phyloP scores from a whole-genome alignment of 2,329 filamentous ascomycete genomes.

The Lachnellula subtilissima region DNA sequence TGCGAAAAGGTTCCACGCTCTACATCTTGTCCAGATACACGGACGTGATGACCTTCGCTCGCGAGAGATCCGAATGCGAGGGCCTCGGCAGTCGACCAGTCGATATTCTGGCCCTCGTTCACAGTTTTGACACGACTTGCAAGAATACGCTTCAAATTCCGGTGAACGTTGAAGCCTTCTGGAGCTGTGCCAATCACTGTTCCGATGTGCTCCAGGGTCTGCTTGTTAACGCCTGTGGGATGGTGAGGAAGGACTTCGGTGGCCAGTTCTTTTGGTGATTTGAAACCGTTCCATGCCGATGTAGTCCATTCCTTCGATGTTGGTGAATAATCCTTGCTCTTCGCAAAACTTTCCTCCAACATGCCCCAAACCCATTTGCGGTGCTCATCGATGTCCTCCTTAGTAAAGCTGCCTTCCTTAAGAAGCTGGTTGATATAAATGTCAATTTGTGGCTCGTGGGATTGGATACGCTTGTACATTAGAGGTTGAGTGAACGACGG shows the following conservation, averaged over 20 bases:
- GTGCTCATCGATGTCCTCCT: conserved; percentile 97
- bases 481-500: conserved; percentile 98
- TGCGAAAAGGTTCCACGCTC: conserved; percentile 99
- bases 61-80: conserved; percentile 90
- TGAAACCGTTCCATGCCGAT: conserved; percentile 98
- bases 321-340: conserved; percentile 95
- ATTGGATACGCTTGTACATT: conserved; percentile 97
- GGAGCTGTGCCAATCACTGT: conserved; percentile 73
- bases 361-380: conserved; percentile 99
- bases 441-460: conserved; percentile 79
- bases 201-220: conserved; percentile 76
- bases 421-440: conserved; percentile 90
- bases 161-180: conserved; percentile 83
- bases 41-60: conserved; percentile 91
- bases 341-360: conserved; percentile 94
- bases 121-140: conserved; percentile 86
- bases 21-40: conserved; percentile 96
- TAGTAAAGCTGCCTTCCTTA: conserved; percentile 89
- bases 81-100: conserved; percentile 96
- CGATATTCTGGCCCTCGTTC: conserved; percentile 86
- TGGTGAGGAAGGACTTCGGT: conserved; percentile 90
- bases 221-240: conserved; percentile 71
- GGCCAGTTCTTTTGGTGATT: conserved; percentile 95
- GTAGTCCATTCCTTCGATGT: conserved; percentile 98
- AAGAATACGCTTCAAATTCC: conserved; percentile 96